Percentiles rank a stretch among this genome's conserved stretches.
phyloP scores from a whole-genome alignment of 768 basidiomycete genomes.

The Boletus insuetus region DNA sequence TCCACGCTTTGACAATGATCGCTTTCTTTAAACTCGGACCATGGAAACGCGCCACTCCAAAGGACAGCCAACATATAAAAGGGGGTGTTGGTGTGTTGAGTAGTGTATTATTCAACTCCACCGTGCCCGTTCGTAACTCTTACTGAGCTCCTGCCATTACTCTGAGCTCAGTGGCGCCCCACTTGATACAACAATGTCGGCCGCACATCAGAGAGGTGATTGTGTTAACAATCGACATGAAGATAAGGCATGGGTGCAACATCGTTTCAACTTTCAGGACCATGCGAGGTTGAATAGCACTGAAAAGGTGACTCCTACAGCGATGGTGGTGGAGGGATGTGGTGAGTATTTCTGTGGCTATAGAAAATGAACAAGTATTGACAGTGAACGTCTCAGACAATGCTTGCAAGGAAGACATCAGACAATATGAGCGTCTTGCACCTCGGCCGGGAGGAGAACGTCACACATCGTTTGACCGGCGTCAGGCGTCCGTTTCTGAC shows the following conservation, averaged over 20 bases:
- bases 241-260: background rate
- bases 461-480: background rate
- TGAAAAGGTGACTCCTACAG: background rate
- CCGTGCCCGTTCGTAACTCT: slow-evolving; percentile 2
- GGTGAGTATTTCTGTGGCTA: slow-evolving; percentile 7
- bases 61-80: slow-evolving; percentile 6
- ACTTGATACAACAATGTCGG: background rate
- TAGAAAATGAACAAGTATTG: background rate
- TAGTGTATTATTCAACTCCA: background rate
- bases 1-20: slow-evolving; percentile 7
- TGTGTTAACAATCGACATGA: background rate
- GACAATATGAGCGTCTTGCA: background rate
- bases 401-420: background rate
- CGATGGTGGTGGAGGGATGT: background rate
- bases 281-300: background rate
- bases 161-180: background rate
- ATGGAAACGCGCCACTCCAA: slow-evolving; percentile 7
- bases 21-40: slow-evolving; percentile 1
- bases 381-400: slow-evolving; percentile 6
- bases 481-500: background rate
- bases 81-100: background rate
- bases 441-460: slow-evolving; percentile 2
- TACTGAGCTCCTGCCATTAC: background rate
- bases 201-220: background rate
- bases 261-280: background rate